Percentiles rank a stretch among this genome's conserved stretches.
Evolutionary conservation across 1,139 yeast genomes (phyloP).

Genomic region (Yamadazyma spencermartinsiae): DNA sequence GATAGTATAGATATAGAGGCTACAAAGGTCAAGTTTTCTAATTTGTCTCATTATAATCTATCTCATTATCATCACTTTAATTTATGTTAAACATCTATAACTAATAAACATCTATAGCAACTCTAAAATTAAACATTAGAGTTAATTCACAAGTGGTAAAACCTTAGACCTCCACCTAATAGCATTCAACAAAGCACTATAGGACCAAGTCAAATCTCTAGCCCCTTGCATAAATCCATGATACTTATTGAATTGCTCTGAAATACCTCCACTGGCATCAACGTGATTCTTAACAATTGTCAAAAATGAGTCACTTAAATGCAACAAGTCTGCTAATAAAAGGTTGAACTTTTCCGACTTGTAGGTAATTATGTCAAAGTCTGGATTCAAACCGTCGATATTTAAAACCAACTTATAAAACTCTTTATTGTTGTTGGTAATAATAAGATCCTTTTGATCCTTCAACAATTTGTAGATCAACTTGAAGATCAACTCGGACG

Average conservation of each 20-base stretch:
- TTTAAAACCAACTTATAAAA: conserved; percentile 37
- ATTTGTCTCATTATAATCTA: no score
- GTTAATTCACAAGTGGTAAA: not conserved
- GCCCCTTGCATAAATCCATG: conserved; percentile 92
- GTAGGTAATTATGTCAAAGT: conserved; percentile 33
- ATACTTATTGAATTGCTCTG: conserved; percentile 83
- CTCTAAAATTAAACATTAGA: not conserved
- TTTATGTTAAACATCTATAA: conserved; percentile 1
- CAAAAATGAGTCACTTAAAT: conserved; percentile 75
- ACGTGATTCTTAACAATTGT: conserved; percentile 72
- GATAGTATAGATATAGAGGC: not conserved
- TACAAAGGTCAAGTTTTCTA: not conserved
- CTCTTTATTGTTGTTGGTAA: conserved; percentile 26
- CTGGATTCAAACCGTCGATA: conserved; percentile 28
- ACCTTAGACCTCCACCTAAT: conserved; percentile 54
- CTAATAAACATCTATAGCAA: conserved; percentile 1
- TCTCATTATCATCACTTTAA: not conserved
- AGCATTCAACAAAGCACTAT: conserved; percentile 75
- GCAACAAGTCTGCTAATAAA: conserved; percentile 47
- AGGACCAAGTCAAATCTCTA: conserved; percentile 84
- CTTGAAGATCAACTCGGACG: conserved; percentile 59
- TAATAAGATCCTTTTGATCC: conserved; percentile 24
- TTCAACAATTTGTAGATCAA: conserved; percentile 27
- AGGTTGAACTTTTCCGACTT: conserved; percentile 48
- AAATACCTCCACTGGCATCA: conserved; percentile 71